These are phyloP conservation scores for Lactarius evosmus DNA, from an alignment of 768 basidiomycete species.

Conservation along the genomic window DNA sequence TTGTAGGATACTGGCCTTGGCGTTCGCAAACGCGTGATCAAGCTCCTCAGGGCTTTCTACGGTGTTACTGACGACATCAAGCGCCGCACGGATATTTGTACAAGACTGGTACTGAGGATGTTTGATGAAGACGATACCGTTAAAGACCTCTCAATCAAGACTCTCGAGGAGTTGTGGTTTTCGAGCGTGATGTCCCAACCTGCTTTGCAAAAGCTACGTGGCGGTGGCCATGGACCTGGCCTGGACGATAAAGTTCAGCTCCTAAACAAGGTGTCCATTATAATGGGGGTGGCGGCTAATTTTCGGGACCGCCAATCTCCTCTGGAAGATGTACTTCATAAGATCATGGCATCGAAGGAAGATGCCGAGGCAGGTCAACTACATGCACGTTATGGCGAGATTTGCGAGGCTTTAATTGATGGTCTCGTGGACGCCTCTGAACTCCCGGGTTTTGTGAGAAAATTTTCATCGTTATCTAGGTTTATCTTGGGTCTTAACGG, in stretches of 20 bases:
- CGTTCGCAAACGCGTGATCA: slow-evolving; percentile 95
- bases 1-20: slow-evolving; percentile 87
- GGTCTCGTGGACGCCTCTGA: slow-evolving; percentile 84
- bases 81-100: slow-evolving; percentile 75
- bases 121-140: slow-evolving; percentile 93
- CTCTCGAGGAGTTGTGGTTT: slow-evolving; percentile 92
- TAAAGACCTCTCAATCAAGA: slow-evolving; percentile 88
- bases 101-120: slow-evolving; percentile 77
- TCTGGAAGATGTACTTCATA: slow-evolving; percentile 80
- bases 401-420: slow-evolving; percentile 84
- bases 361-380: slow-evolving; percentile 50
- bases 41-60: slow-evolving; percentile 84
- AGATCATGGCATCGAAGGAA: slow-evolving; percentile 74
- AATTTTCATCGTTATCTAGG: slow-evolving; percentile 18
- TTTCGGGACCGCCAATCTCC: slow-evolving; percentile 83
- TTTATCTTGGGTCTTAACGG: slow-evolving; percentile 9
- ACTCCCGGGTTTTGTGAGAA: slow-evolving; percentile 67
- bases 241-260: slow-evolving; percentile 52
- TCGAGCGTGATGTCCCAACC: slow-evolving; percentile 31
- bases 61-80: slow-evolving; percentile 53
- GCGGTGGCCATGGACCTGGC: slow-evolving; percentile 31
- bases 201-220: slow-evolving; percentile 35
- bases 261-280: slow-evolving; percentile 66
- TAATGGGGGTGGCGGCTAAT: slow-evolving; percentile 80
- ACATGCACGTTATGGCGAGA: slow-evolving; percentile 69